Base-by-base conservation (phyloP, 2,329 filamentous ascomycete species). In the Xylariaceae sp. region DNA sequence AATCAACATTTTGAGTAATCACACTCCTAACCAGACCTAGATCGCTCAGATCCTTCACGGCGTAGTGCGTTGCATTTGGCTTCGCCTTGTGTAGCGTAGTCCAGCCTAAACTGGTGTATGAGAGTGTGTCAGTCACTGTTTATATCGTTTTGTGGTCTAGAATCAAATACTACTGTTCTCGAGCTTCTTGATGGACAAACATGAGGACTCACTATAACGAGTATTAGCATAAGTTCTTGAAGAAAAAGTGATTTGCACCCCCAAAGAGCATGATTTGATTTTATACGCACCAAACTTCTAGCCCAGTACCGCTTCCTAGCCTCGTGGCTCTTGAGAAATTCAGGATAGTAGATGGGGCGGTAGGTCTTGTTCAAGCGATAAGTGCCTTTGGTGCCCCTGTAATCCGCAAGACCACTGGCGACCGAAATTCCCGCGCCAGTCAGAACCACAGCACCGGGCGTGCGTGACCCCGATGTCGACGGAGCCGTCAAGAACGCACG, bases 1-100 rank as follows among this genome's bases (percentile, higher is more conserved):
- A 96, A 72, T 99, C 94, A 47, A 99, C 94, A 66, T 97, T 97
- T 69, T 99, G 94, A 39, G 94, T 97, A 60, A 99, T 84, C 53
- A 97, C 89, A 48, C 76, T 83, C 51, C 80, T 81, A 40, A 97
- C 76, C 45, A 91, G 72, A 2, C 91, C 92, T 59, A 94, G 74
- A 5, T 79, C 71, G 2, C 83, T 88, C 34, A 97, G 75, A 57
- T 87, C 79, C 47, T 82, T 79, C 51, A 97, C 81, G 2, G 92
- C 90, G 66, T 82, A 78, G 72, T 99, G 94, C 2, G 85, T 86
- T 3, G 76, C 73, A 66, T 97, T 97, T 12, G 93, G 92, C 52
- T 74, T 75, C n/a, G 90, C 89, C 56, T 83, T 86, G 64, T 88
- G 75, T 59, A 97, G 75, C 42, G 83, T 90, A 4, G 89, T 86